Evolutionary conservation across 495 filamentous ascomycete genomes (phyloP), one percentile per base, ranked within the genome.

Genomic region (Zalerion maritima): DNA sequence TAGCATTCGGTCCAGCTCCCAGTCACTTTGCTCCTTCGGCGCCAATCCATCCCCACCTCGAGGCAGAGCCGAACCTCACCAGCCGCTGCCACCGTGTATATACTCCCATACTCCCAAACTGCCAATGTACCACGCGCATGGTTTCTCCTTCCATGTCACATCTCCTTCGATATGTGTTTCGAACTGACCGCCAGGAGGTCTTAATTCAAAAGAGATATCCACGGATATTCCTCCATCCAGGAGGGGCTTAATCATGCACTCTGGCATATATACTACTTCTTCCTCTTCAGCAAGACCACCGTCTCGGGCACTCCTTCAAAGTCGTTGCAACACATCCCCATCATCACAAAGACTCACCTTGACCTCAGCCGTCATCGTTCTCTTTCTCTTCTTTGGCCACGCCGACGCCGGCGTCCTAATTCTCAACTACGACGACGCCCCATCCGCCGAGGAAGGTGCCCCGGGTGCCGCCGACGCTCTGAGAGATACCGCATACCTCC

Each of bases 401-500:
- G 50, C 56, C 26, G 50, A 53, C 14, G 54, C 52, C 26, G 54
- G 58, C 37, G 47, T 43, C 17, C 44, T 69, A 18, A 57, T 50
- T 43, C 68, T 73, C 48, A 58, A 67, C 42, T 63, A 62, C 41
- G 56, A 54, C 31, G 69, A 69, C 7, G 58, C 73, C 11, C 70
- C 69, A 17, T 43, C 70, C 13, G 65, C 71, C 33, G 63, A 69
- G 38, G 50, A 73, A 45, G 70, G 65, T 1, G 62, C 70, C 26
- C 62, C 73, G 9, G 35, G 66, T 5, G 68, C 71, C n/a, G 45
- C 41, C 18, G 47, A 52, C 34, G 73, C 72, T 14, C 34, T 65
- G 23, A 58, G 70, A 32, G 64, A 85, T 42, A 58, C 58, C 26
- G 45, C 62, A 11, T 69, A 70, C 18, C 69, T 89, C 6, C 79